Conservation (phyloP, 2,329 filamentous ascomycete species). For the Beauveria asiatica region DNA sequence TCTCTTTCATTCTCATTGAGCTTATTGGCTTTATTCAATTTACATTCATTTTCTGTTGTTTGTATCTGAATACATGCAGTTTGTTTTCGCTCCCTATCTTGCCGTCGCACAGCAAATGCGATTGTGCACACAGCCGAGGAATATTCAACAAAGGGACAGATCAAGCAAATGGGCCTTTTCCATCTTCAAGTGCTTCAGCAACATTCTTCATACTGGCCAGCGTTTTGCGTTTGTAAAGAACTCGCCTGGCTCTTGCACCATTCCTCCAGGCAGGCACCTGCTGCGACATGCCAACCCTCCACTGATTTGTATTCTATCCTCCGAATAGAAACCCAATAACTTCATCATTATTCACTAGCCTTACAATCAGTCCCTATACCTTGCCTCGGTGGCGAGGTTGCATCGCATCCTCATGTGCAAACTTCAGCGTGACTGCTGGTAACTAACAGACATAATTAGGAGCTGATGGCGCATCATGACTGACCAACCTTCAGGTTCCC, state of each 20-base stretch:
- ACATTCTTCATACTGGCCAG: no score
- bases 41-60: no score
- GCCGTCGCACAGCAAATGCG: no score
- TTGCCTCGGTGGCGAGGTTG: slow-evolving; percentile 2
- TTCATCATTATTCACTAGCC: background rate
- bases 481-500: background rate
- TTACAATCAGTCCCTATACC: background rate
- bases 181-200: no score
- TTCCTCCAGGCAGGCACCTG: background rate
- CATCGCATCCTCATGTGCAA: background rate
- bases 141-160: no score
- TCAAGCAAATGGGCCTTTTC: no score
- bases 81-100: no score
- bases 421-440: background rate
- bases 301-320: background rate
- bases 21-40: no score
- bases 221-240: background rate
- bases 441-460: background rate
- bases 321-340: background rate
- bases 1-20: no score
- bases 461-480: background rate
- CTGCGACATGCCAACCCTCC: background rate
- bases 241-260: background rate
- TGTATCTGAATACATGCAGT: no score
- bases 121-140: no score